phyloP scores from a whole-genome alignment of 2,329 filamentous ascomycete species.

The Aspergillus thermomutatus region DNA sequence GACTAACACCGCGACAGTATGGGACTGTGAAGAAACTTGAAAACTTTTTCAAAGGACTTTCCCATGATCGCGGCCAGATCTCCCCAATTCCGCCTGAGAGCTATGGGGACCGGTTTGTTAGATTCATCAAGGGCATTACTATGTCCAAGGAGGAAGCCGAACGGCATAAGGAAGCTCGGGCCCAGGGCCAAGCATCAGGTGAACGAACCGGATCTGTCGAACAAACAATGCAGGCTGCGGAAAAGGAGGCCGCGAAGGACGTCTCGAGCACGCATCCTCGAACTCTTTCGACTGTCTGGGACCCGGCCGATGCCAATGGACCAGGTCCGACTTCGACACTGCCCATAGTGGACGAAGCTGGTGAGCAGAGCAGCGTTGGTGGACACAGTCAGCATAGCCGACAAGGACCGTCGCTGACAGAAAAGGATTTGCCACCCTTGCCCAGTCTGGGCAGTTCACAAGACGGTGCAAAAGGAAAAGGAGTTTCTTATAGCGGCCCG shows the following conservation, averaged over 20 bases:
- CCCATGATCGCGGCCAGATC: slow-evolving; percentile 78
- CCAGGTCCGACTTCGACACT: slow-evolving; percentile 56
- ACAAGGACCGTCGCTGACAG: slow-evolving; percentile 22
- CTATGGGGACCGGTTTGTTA: slow-evolving; percentile 91
- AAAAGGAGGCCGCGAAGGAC: slow-evolving; percentile 60
- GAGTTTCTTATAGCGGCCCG: slow-evolving; percentile 9
- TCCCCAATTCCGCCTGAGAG: slow-evolving; percentile 85
- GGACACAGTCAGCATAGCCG: slow-evolving; percentile 55
- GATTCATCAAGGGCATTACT: slow-evolving; percentile 86
- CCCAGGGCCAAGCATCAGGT: slow-evolving; percentile 24
- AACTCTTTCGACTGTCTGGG: slow-evolving; percentile 57
- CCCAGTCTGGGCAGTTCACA: slow-evolving; percentile 15
- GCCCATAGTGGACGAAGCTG: slow-evolving; percentile 87
- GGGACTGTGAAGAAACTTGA: slow-evolving; percentile 92
- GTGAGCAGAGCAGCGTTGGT: slow-evolving; percentile 67
- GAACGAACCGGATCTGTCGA: slow-evolving; percentile 46
- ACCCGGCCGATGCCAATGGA: slow-evolving; percentile 54
- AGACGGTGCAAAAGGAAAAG: slow-evolving; percentile 24
- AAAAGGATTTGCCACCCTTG: slow-evolving; percentile 30
- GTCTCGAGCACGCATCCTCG: slow-evolving; percentile 61
- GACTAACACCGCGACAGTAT: slow-evolving; percentile 58
- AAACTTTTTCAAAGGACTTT: slow-evolving; percentile 94
- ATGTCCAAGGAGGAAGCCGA: slow-evolving; percentile 83
- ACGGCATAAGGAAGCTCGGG: slow-evolving; percentile 39
- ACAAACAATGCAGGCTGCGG: slow-evolving; percentile 56